Conservation (phyloP, 768 basidiomycete species). For the Kwoniella newhampshirensis region DNA sequence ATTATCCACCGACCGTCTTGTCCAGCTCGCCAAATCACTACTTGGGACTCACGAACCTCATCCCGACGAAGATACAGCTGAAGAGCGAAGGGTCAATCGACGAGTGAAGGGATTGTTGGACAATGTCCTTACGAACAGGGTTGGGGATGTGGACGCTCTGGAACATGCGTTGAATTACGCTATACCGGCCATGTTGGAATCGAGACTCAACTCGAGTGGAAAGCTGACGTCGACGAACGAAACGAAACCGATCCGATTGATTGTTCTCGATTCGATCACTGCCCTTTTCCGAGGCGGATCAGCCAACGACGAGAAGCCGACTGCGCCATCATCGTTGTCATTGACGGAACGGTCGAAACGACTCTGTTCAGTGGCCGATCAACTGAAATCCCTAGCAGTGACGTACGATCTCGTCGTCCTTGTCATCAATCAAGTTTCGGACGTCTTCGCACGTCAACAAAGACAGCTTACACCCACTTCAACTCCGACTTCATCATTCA, state of each 20-base stretch:
- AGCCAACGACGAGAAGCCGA: conserved; percentile 29
- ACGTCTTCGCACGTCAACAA: conserved; percentile 61
- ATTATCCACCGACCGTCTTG: conserved; percentile 44
- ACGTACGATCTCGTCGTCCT: conserved; percentile 69
- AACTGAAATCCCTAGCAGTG: conserved; percentile 70
- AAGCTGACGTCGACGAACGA: too few species aligned
- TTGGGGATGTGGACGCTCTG: conserved; percentile 51
- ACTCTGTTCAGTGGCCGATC: conserved; percentile 65
- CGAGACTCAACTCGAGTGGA: conserved; percentile 1
- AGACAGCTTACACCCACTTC: conserved; percentile 9
- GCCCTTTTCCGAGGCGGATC: conserved; percentile 72
- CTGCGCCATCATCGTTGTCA: conserved; percentile 55
- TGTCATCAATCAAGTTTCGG: conserved; percentile 84
- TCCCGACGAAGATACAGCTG: neutral
- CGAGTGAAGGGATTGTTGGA: conserved; percentile 25
- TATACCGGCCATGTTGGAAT: conserved; percentile 50
- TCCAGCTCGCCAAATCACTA: conserved; percentile 36
- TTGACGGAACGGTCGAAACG: conserved; percentile 72
- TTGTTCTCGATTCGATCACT: conserved; percentile 84
- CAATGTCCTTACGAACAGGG: conserved; percentile 60
- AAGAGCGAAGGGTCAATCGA: neutral
- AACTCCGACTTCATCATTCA: conserved; percentile 10
- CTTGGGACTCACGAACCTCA: conserved; percentile 17
- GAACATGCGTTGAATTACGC: conserved; percentile 54
- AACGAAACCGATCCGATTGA: conserved; percentile 70